Percentiles rank a stretch among this genome's conserved stretches.
Evolutionary conservation across 2,329 filamentous ascomycete species (phyloP).

Genomic region (Arthrinium phaeospermum): DNA sequence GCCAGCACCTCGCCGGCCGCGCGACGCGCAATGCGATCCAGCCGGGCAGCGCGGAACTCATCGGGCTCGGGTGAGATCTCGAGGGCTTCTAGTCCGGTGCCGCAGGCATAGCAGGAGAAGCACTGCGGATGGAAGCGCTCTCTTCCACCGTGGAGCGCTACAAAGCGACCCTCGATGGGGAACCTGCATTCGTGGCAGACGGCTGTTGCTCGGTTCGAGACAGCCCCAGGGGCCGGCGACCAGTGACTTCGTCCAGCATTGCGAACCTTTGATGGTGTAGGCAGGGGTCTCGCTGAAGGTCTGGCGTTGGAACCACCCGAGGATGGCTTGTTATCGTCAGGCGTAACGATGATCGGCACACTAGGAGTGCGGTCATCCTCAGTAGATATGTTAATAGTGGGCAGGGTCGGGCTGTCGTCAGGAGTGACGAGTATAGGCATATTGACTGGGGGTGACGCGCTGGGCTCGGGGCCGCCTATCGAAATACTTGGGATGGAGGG

Average conservation of each 20-base stretch:
- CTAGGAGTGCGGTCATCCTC: constrained; percentile 34
- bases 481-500: constrained; percentile 50
- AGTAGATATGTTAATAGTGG: constrained; percentile 47
- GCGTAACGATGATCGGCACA: constrained; percentile 50
- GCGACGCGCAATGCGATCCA: constrained; percentile 73
- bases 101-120: constrained; percentile 88
- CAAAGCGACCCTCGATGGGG: constrained; percentile 88
- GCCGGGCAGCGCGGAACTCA: constrained; percentile 69
- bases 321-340: constrained; percentile 45
- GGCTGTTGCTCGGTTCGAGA: constrained; percentile 62
- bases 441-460: constrained; percentile 30
- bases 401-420: constrained; percentile 45
- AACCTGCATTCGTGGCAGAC: constrained; percentile 83
- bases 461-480: constrained; percentile 45
- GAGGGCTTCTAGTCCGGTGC: constrained; percentile 87
- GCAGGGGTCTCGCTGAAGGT: constrained; percentile 51
- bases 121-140: constrained; percentile 92
- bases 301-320: constrained; percentile 22
- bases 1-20: constrained; percentile 62
- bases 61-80: constrained; percentile 95
- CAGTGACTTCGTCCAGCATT: constrained; percentile 58
- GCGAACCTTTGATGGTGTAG: constrained; percentile 49
- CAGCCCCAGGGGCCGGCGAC: constrained; percentile 58
- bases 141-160: constrained; percentile 74
- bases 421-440: constrained; percentile 32